A percentile compares a stretch with the other conserved stretches of the same genome.
Evolutionary conservation across 306 rosid genomes (phyloP).

Genomic region (Crotalaria pallida): DNA sequence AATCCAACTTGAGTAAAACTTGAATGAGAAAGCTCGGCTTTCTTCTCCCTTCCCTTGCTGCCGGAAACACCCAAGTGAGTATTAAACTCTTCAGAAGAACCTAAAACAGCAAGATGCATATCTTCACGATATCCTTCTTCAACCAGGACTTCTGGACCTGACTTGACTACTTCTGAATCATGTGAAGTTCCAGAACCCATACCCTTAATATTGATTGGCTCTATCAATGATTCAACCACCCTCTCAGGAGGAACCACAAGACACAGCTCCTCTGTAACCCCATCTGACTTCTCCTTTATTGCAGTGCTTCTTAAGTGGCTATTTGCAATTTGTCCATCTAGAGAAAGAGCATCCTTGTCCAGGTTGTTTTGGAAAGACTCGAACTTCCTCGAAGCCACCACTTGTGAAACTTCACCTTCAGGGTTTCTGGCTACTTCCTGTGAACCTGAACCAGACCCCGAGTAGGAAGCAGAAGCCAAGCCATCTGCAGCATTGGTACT

Average conservation of each 20-base stretch:
- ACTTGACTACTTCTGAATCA: slow-evolving; percentile 90
- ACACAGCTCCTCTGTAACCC: slow-evolving; percentile 30
- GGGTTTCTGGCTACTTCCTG: slow-evolving; percentile 29
- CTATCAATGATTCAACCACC: slow-evolving; percentile 47
- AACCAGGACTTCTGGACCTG: slow-evolving; percentile 53
- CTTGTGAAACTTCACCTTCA: slow-evolving; percentile 36
- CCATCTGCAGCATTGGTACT: slow-evolving; percentile 47
- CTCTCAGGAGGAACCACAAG: slow-evolving; percentile 34
- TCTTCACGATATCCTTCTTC: slow-evolving; percentile 49
- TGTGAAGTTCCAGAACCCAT: slow-evolving; percentile 96
- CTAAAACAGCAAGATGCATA: slow-evolving; percentile 40
- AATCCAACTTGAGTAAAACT: slow-evolving; percentile 35
- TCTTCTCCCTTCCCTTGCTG: slow-evolving; percentile 50
- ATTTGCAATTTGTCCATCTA: slow-evolving; percentile 42
- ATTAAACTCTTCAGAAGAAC: slow-evolving; percentile 39
- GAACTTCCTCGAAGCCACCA: slow-evolving; percentile 19
- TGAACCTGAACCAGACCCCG: slow-evolving; percentile 29
- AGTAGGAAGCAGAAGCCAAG: slow-evolving; percentile 32
- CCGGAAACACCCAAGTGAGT: slow-evolving; percentile 34
- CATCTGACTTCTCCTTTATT: slow-evolving; percentile 40
- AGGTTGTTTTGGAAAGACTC: slow-evolving; percentile 30
- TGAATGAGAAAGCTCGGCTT: slow-evolving; percentile 33
- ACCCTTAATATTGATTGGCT: slow-evolving; percentile 34
- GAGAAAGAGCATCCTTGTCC: slow-evolving; percentile 41
- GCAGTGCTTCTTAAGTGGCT: slow-evolving; percentile 37